These are phyloP conservation scores for Lentinula boryana DNA, from an alignment of 768 basidiomycete genomes.

Conservation along the genomic window DNA sequence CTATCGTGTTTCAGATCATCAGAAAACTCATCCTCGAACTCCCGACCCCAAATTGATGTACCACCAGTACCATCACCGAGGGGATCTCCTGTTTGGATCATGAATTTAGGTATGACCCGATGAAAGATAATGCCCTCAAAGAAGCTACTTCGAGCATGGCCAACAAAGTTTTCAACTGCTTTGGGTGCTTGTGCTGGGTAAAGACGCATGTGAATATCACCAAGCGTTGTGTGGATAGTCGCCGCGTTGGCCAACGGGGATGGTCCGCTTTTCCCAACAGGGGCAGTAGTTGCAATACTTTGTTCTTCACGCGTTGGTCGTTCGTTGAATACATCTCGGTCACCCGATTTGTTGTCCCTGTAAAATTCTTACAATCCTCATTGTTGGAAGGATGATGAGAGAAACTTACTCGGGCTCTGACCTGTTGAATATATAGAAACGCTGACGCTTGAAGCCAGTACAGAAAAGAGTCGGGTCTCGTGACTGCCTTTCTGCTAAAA, in stretches of 20 bases:
- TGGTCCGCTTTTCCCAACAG: constrained; percentile 44
- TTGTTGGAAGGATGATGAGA: not conserved
- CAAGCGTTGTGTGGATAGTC: constrained; percentile 91
- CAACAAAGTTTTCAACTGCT: constrained; percentile 97
- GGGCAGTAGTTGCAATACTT: constrained; percentile 65
- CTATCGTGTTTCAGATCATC: constrained; percentile 88
- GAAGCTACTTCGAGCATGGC: constrained; percentile 82
- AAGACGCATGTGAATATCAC: constrained; percentile 84
- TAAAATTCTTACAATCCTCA: not conserved
- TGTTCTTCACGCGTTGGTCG: constrained; percentile 95
- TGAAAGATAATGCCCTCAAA: constrained; percentile 95
- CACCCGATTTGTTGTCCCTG: constrained; percentile 81
- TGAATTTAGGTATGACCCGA: constrained; percentile 96
- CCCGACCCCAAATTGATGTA: constrained; percentile 83
- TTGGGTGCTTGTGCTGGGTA: constrained; percentile 93
- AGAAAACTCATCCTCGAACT: constrained; percentile 92
- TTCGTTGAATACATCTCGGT: constrained; percentile 98
- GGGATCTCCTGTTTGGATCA: constrained; percentile 96
- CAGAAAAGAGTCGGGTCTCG: constrained; percentile 91
- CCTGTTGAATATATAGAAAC: constrained; percentile 94
- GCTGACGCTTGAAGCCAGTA: constrained; percentile 85
- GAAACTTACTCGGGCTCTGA: constrained; percentile 78
- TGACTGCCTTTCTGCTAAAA: constrained; percentile 77
- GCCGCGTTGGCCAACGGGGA: constrained; percentile 74
- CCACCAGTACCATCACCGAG: constrained; percentile 90